Base-by-base conservation (phyloP, 805 yeast genomes). In the Metschnikowia proteae region DNA sequence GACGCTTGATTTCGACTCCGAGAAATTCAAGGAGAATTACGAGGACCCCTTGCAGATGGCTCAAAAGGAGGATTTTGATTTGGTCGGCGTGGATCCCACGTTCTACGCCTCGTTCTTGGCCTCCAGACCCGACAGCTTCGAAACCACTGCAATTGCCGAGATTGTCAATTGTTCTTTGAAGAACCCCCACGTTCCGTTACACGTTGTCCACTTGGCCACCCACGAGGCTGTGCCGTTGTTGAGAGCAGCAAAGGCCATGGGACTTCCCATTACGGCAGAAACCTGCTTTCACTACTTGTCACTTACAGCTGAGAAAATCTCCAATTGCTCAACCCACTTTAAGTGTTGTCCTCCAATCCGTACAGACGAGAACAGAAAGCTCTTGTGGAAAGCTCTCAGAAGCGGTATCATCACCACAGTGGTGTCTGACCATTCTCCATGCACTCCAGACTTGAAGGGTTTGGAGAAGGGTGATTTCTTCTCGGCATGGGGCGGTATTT, bases 341-440 rank as follows among this genome's bases (percentile, higher is more conserved):
- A 91, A 91, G 67, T 92, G 97, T 63, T 92, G 97, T 65, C 98
- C 98, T 1, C 98, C 98, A 2, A 91, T 91, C 56, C 74, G 98
- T 52, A 73, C 86, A 1, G 83, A 84, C 53, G 75, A 76, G 38
- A 92, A 92, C 65, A 76, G 94, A 56, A 66, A 75, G 38, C 73
- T 78, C 33, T 75, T 91, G 40, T 92, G 97, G 97, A 68, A 76
- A 48, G 97, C 92, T 0, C 71, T 92, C 31, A 64, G 79, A 46
- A 75, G 75, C 23, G 82, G 81, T 33, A 70, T 83, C 30, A 84
- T 91, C 51, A 79, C 87, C 11, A 83, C 96, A 3, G 96, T 91
- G 4, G 97, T 92, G 5, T 86, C 96, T 9, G 98, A 91, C 65
- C 98, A 91, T 67, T 88, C 96, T 3, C 98, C 97, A 2, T 91